Percentiles rank a stretch among this genome's conserved stretches.
phyloP scores from a whole-genome alignment of 129 eudicot genomes.

The Tagetes patula region DNA sequence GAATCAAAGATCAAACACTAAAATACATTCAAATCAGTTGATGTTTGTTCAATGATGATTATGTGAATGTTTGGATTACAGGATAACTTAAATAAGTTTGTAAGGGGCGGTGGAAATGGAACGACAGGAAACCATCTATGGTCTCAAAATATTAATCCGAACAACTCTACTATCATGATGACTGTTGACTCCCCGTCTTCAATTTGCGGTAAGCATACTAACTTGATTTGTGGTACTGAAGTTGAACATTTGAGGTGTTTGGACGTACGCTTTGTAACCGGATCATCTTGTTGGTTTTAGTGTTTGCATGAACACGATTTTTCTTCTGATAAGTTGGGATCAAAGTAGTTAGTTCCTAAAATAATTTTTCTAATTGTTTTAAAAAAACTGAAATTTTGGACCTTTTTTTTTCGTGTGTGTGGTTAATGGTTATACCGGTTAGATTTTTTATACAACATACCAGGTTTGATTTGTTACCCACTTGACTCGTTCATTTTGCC shows the following conservation, averaged over 20 bases:
- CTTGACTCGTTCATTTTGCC: background rate
- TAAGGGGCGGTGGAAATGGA: conserved; percentile 41
- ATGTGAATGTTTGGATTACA: conserved; percentile 22
- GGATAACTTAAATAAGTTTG: conserved; percentile 37
- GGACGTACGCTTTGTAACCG: background rate
- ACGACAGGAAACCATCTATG: conserved; percentile 36
- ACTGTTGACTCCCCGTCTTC: conserved; percentile 78
- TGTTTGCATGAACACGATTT: background rate
- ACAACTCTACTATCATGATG: conserved; percentile 43
- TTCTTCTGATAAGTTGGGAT: background rate
- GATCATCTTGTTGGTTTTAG: background rate
- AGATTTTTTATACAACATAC: background rate
- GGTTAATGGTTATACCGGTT: too few relatives aligned
- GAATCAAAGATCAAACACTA: too few relatives aligned
- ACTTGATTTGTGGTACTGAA: background rate
- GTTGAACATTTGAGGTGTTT: background rate
- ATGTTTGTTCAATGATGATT: background rate
- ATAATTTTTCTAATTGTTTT: background rate
- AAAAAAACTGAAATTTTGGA: background rate
- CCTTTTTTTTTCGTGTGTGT: background rate
- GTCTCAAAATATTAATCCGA: conserved; percentile 50
- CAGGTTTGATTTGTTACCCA: background rate
- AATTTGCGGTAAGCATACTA: conserved; percentile 57
- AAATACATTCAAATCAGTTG: too few relatives aligned
- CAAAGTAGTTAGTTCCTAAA: too few relatives aligned